A percentile compares a stretch with the other conserved stretches of the same genome.
These are phyloP conservation scores for Colletotrichum godetiae DNA, from an alignment of 2,329 filamentous ascomycete genomes.

Conservation along the genomic window DNA sequence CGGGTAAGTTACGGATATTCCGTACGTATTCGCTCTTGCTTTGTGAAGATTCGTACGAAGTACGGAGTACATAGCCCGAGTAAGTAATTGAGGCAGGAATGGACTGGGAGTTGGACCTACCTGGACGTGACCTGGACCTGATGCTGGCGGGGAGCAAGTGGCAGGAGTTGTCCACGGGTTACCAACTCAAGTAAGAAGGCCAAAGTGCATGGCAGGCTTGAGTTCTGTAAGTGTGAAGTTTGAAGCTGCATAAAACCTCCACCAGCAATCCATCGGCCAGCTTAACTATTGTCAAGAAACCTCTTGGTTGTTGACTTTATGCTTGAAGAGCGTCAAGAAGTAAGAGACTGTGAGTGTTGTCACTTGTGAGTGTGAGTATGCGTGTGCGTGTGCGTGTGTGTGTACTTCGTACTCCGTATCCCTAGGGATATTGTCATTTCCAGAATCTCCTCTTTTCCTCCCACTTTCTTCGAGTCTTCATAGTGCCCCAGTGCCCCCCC, in stretches of 20 bases:
- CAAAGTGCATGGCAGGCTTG: neutral
- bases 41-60: too few species aligned
- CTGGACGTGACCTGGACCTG: neutral
- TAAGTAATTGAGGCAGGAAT: neutral
- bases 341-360: too few species aligned
- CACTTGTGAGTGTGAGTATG: neutral
- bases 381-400: neutral
- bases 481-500: neutral
- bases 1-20: too few species aligned
- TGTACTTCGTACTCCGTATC: neutral
- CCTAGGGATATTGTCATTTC: slow-evolving; percentile 24
- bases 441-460: slow-evolving; percentile 14
- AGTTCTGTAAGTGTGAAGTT: neutral
- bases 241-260: slow-evolving; percentile 13
- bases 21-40: too few species aligned
- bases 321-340: too few species aligned
- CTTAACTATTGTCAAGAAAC: neutral
- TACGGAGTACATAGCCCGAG: neutral
- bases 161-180: neutral
- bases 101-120: neutral
- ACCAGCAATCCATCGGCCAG: neutral
- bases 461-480: neutral
- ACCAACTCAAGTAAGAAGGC: neutral
- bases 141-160: neutral
- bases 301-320: too few species aligned